phyloP scores from a whole-genome alignment of 139 green algal genomes.

The Medakamo hakoo region DNA sequence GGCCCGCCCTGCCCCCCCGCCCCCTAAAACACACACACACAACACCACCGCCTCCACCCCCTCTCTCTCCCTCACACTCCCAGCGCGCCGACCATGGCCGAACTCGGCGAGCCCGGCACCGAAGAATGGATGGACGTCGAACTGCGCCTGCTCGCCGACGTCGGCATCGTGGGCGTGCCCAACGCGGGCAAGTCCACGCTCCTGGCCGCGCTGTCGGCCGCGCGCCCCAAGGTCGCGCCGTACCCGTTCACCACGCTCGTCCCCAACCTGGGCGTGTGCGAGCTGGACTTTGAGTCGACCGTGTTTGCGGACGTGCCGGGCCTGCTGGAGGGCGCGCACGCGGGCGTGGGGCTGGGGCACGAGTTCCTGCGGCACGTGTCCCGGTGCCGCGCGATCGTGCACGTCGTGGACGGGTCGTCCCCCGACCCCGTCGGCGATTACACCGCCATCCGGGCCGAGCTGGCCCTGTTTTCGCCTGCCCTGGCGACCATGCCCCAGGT shows the following conservation, averaged over 20 bases:
- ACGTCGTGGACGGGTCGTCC: constrained; percentile 84
- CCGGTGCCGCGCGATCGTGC: constrained; percentile 62
- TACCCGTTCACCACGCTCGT: constrained; percentile 98
- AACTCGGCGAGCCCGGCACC: constrained; percentile 41
- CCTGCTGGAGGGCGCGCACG: constrained; percentile 84
- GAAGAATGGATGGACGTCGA: constrained; percentile 80
- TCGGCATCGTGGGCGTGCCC: constrained; percentile 86
- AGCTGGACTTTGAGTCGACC: constrained; percentile 61
- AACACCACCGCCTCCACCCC: too few species aligned
- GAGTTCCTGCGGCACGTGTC: constrained; percentile 77
- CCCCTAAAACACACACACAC: too few species aligned
- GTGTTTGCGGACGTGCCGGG: constrained; percentile 76
- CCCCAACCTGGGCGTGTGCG: constrained; percentile 91
- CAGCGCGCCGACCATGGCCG: constrained; percentile 41
- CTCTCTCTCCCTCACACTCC: too few species aligned
- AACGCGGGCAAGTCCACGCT: constrained; percentile 91
- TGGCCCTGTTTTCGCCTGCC: constrained; percentile 79
- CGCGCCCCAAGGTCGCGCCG: constrained; percentile 79
- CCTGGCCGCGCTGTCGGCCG: constrained; percentile 59
- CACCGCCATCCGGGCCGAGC: constrained; percentile 64
- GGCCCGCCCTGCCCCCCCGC: too few species aligned
- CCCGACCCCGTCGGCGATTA: constrained; percentile 84
- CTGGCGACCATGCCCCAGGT: constrained; percentile 75
- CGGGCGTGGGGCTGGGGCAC: constrained; percentile 76
- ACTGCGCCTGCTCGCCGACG: constrained; percentile 75